These are phyloP conservation scores for Lasiosphaeriaceae sp. DNA, from an alignment of 495 filamentous ascomycete species.

Conservation along the genomic window DNA sequence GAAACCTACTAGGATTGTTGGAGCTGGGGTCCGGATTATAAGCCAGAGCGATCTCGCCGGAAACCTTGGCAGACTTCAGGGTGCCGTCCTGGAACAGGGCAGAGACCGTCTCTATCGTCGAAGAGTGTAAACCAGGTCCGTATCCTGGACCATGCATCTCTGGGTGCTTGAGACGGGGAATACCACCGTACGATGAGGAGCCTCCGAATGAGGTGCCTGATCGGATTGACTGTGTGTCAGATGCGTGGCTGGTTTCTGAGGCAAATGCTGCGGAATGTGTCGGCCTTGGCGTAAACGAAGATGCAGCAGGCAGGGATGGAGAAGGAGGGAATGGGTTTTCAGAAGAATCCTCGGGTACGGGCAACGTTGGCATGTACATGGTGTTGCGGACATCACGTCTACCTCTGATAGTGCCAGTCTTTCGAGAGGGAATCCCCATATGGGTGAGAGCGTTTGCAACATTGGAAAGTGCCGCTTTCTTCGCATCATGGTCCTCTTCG, in stretches of 20 bases:
- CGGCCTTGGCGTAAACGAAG: conserved; percentile 34
- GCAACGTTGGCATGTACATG: conserved; percentile 62
- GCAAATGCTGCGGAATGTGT: conserved; percentile 42
- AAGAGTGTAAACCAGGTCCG: conserved; percentile 76
- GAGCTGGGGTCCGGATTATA: conserved; percentile 61
- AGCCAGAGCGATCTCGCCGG: conserved; percentile 86
- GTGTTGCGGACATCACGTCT: conserved; percentile 89
- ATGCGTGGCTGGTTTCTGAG: conserved; percentile 54
- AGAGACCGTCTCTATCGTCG: conserved; percentile 86
- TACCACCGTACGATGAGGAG: conserved; percentile 38
- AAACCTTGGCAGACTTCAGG: conserved; percentile 67
- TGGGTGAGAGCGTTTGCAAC: conserved; percentile 77
- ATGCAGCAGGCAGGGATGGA: conserved; percentile 36
- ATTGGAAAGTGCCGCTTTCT: conserved; percentile 77
- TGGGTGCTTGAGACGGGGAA: conserved; percentile 63
- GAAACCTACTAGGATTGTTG: conserved; percentile 19
- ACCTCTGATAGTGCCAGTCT: conserved; percentile 75
- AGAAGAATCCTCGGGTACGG: conserved; percentile 34
- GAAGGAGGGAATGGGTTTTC: conserved; percentile 43
- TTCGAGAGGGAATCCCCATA: conserved; percentile 57
- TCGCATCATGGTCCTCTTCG: conserved; percentile 85
- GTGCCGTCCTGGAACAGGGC: conserved; percentile 74
- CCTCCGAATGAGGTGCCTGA: conserved; percentile 74
- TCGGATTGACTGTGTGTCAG: conserved; percentile 87
- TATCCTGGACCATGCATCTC: conserved; percentile 72